Conservation (phyloP, 805 yeast species). For the Teunomyces atbi region DNA sequence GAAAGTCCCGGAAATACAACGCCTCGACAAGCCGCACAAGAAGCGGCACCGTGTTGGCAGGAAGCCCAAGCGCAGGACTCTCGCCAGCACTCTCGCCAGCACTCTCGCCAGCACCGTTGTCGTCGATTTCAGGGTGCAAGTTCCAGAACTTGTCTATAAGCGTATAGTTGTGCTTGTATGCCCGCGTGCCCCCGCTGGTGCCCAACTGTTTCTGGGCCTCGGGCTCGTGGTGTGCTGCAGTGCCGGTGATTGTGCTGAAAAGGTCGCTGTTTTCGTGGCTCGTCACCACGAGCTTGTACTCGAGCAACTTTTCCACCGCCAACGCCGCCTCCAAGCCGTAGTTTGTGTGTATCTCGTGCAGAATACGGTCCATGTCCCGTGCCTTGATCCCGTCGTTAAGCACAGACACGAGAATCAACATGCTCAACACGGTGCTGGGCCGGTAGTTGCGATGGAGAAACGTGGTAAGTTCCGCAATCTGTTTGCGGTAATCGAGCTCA, state of each 20-base stretch:
- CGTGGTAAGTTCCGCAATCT: conserved; percentile 28
- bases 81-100: conserved; percentile 31
- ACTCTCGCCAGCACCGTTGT: conserved; percentile 6
- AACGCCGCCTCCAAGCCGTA: conserved; percentile 60
- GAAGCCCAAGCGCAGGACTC: conserved; percentile 61
- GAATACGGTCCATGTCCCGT: conserved; percentile 56
- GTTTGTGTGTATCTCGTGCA: conserved; percentile 54
- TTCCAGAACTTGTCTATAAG: conserved; percentile 45
- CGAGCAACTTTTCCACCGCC: conserved; percentile 47
- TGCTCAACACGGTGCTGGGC: conserved; percentile 45
- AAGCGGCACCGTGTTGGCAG: conserved; percentile 78
- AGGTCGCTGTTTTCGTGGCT: conserved; percentile 9
- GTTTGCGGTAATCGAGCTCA: conserved; percentile 36
- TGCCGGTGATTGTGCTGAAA: conserved; percentile 2
- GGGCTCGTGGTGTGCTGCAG: conserved; percentile 10
- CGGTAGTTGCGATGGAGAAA: conserved; percentile 40
- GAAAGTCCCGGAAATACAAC: conserved; percentile 56
- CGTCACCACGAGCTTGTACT: conserved; percentile 46
- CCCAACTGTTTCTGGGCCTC: conserved; percentile 26
- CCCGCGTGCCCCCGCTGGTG: conserved; percentile 26
- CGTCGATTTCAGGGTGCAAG: conserved; percentile 44
- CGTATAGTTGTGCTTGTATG: conserved; percentile 31
- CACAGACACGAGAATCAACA: conserved; percentile 57
- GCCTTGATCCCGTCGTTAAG: conserved; percentile 68
- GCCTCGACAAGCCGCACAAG: conserved; percentile 66